Base-by-base conservation (phyloP, 169 alveolate genomes). In the Plasmodium vivax region DNA sequence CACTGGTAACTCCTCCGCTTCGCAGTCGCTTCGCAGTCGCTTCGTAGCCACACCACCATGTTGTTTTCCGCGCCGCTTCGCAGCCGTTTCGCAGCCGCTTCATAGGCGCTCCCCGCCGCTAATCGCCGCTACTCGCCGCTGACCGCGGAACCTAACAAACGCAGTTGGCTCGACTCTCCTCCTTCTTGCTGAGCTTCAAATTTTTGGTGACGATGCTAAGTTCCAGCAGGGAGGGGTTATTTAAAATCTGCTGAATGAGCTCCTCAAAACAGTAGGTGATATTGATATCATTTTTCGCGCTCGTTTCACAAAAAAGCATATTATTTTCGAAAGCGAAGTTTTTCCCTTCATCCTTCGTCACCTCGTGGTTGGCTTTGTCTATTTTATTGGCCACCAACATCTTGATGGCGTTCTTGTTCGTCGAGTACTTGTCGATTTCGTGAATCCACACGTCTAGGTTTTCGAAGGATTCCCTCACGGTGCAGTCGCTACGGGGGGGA, bases 381-480 rank as follows among this genome's bases (percentile, higher is more conserved):
- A 94, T 79, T 77, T 94, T 94, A 74, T 94, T 94, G 12, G 96
- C 95, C 19, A 94, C 96, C 16, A 94, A 83, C 96, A 94, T 94
- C 51, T 88, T 68, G 32, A 94, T 85, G 2, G 96, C 95, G 23
- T 90, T 92, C 14, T 71, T 74, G 56, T 90, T 94, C n/a, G 96
- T 94, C 9, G 95, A 77, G 68, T 94, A 94, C 23, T 92, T 92
- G 38, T 87, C 93, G 1, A 94, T 92, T 71, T 94, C 96, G 27
- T 94, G 94, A 56, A 94, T 88, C 96, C 96, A 94, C 14, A 90
- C 91, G 80, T 94, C 93, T 36, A 94, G 84, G 72, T 88, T 81
- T 58, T 74, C 87, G 68, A 93, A 58, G 58, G 99, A 98, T 96
- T 98, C 99, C 95, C 97, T 58, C 71, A 83, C 92, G 19, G 92